Conservation (phyloP, 2,329 filamentous ascomycete species). For the Clarireedia homoeocarpa region DNA sequence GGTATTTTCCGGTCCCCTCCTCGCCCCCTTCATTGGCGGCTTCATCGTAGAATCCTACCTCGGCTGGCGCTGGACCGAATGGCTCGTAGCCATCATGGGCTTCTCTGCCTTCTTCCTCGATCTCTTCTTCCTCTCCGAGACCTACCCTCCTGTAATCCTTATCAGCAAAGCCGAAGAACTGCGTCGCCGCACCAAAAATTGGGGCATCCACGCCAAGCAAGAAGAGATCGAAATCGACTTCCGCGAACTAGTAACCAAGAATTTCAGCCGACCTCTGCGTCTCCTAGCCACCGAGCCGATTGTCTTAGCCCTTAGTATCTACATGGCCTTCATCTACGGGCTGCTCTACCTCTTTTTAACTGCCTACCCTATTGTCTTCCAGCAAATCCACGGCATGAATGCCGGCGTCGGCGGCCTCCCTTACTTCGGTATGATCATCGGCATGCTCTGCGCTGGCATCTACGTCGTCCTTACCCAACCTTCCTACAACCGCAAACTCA, state of each 20-base stretch:
- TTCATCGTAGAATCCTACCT: constrained; percentile 55
- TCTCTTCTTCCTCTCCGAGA: constrained; percentile 57
- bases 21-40: constrained; percentile 62
- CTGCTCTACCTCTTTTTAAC: constrained; percentile 81
- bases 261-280: constrained; percentile 32
- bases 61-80: constrained; percentile 70
- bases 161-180: constrained; percentile 53
- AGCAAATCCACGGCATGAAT: constrained; percentile 61
- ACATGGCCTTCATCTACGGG: constrained; percentile 69
- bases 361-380: constrained; percentile 76
- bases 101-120: constrained; percentile 51
- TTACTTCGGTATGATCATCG: constrained; percentile 77
- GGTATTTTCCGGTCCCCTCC: constrained; percentile 58
- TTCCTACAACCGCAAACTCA: constrained; percentile 60
- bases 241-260: constrained; percentile 53
- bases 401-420: constrained; percentile 66
- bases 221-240: constrained; percentile 64
- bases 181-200: constrained; percentile 56
- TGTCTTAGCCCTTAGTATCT: constrained; percentile 58
- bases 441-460: constrained; percentile 60
- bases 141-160: constrained; percentile 61
- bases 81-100: constrained; percentile 55
- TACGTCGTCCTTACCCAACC: constrained; percentile 57
- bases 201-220: constrained; percentile 65
- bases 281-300: constrained; percentile 60